These are phyloP conservation scores for Phaeolepiota aurea DNA, from an alignment of 768 basidiomycete genomes.

Conservation along the genomic window DNA sequence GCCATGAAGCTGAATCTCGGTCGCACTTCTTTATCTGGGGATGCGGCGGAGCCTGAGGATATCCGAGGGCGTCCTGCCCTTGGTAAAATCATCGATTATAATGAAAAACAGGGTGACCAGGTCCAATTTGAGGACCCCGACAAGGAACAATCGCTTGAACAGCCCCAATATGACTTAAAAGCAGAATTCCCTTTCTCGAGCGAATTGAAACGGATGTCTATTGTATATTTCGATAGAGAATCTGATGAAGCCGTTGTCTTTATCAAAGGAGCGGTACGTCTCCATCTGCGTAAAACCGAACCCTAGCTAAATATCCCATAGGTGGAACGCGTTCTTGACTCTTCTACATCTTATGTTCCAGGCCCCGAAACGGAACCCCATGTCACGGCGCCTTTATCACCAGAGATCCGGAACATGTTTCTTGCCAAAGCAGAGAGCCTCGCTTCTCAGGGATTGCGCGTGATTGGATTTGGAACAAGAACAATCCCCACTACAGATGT, in stretches of 20 bases:
- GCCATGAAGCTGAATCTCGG: conserved; percentile 41
- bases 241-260: conserved; percentile 15
- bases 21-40: conserved; percentile 17
- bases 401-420: conserved; percentile 16
- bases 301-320: conserved; percentile 6
- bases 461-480: conserved; percentile 20
- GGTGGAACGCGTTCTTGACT: conserved; percentile 42
- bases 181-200: conserved; percentile 40
- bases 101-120: conserved; percentile 16
- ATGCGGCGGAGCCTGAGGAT: conserved; percentile 13
- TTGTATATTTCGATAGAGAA: conserved; percentile 23
- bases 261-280: conserved; percentile 28
- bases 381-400: conserved; percentile 17
- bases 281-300: not conserved
- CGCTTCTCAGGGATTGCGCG: conserved; percentile 30
- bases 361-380: conserved; percentile 15
- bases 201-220: conserved; percentile 42
- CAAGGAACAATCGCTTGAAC: conserved; percentile 5
- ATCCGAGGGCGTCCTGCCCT: conserved; percentile 12
- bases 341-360: conserved; percentile 26
- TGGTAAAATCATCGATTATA: conserved; percentile 17
- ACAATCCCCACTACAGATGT: not conserved
- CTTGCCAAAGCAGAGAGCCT: conserved; percentile 26
- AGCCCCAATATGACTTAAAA: conserved; percentile 17
- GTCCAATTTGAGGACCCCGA: conserved; percentile 12